These are phyloP conservation scores for Lasiosphaeris hirsuta DNA, from an alignment of 495 filamentous ascomycete genomes.

Conservation along the genomic window DNA sequence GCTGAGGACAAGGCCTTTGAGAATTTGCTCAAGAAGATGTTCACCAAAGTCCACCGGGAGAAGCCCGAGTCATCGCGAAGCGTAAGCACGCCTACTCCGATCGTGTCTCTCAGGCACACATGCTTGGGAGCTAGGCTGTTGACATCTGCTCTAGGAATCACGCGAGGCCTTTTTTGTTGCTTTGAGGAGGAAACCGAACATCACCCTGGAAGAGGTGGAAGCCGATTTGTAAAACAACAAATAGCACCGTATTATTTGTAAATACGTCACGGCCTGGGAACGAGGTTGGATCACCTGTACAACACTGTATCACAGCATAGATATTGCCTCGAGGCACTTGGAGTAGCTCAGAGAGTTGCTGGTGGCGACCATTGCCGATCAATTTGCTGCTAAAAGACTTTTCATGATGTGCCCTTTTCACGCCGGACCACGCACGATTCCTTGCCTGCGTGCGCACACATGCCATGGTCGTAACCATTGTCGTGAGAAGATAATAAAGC, in stretches of 20 bases:
- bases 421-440: constrained; percentile 14
- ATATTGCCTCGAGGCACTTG: background rate
- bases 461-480: background rate
- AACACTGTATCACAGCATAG: constrained; percentile 7
- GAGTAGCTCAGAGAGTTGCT: background rate
- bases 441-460: background rate
- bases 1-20: constrained; percentile 78
- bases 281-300: background rate
- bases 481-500: constrained; percentile 1
- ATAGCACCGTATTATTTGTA: no score
- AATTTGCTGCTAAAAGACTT: constrained; percentile 16
- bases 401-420: constrained; percentile 12
- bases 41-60: constrained; percentile 72
- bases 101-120: background rate
- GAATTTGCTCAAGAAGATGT: constrained; percentile 65
- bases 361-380: constrained; percentile 5
- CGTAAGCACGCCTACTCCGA: constrained; percentile 54
- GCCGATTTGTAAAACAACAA: background rate
- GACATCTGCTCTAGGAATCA: constrained; percentile 64
- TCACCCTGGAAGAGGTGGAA: constrained; percentile 29
- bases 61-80: constrained; percentile 88
- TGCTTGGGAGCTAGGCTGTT: background rate
- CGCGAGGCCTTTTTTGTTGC: constrained; percentile 86
- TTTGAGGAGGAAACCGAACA: constrained; percentile 53
- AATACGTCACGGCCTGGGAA: background rate